Evolutionary conservation across 2,329 filamentous ascomycete species (phyloP).

Genomic region (Fusarium foetens): DNA sequence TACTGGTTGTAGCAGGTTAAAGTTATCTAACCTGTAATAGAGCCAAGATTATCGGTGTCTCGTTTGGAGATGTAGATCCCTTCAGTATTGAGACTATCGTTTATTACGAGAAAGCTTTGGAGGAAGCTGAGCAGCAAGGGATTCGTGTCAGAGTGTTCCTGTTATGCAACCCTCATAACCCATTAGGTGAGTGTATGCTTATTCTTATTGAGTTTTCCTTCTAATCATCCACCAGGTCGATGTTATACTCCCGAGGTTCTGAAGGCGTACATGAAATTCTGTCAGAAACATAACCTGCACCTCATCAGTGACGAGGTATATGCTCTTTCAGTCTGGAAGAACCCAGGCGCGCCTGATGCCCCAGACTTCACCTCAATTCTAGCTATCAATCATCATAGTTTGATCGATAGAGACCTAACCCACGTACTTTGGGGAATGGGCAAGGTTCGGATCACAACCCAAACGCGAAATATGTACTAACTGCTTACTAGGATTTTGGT

Average conservation of each 20-base stretch:
- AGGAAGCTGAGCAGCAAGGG: not conserved
- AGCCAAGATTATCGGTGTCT: not conserved
- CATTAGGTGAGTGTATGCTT: not conserved
- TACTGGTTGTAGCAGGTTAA: fast-evolving
- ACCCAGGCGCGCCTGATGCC: not conserved
- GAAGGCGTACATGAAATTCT: not conserved
- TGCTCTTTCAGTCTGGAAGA: not conserved
- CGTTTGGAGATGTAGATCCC: not conserved
- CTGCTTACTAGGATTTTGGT: not conserved
- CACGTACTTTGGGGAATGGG: not conserved
- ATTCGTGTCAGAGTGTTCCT: not conserved
- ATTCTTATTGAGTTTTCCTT: fast-evolving
- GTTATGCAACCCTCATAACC: not conserved
- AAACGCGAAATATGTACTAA: not conserved
- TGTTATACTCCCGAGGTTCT: not conserved
- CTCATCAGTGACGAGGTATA: not conserved
- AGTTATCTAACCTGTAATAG: fast-evolving
- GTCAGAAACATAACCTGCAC: not conserved
- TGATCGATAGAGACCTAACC: not conserved
- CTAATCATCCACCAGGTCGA: not conserved
- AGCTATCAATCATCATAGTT: fast-evolving
- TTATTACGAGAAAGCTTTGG: not conserved
- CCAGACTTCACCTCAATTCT: not conserved
- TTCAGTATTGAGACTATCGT: not conserved
- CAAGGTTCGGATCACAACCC: no score